Percentiles rank a stretch among this genome's conserved stretches.
These are phyloP conservation scores for Oryza meyeriana DNA, from an alignment of 176 grass and related monocot species.

Conservation along the genomic window DNA sequence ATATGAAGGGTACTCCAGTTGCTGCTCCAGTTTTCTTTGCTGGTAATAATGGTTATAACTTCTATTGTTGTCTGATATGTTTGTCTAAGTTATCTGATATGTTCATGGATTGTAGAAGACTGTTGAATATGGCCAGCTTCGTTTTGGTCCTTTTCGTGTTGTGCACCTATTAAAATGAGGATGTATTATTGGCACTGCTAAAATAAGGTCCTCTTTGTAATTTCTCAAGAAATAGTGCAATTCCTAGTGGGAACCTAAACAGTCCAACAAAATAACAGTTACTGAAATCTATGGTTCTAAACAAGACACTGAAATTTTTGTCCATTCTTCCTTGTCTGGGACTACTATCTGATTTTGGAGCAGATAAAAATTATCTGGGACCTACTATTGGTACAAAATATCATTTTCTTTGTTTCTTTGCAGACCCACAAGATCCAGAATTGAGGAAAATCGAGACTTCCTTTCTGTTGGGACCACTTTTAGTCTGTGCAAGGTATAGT, in stretches of 20 bases:
- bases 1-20: conserved; percentile 69
- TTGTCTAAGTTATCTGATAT: conserved; percentile 25
- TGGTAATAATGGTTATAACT: conserved; percentile 49
- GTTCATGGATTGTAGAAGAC: conserved; percentile 18
- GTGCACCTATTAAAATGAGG: background rate
- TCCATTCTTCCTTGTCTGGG: conserved; percentile 1
- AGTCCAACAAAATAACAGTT: background rate
- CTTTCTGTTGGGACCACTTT: conserved; percentile 82
- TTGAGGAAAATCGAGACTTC: conserved; percentile 86
- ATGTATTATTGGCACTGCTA: background rate
- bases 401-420: conserved; percentile 27
- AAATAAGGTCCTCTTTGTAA: background rate
- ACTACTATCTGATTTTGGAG: background rate
- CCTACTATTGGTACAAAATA: background rate
- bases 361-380: background rate
- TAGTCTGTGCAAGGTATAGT: conserved; percentile 76
- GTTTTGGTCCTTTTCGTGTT: background rate
- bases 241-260: background rate
- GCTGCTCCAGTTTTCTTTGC: conserved; percentile 81
- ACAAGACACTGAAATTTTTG: background rate
- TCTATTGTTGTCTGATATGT: background rate
- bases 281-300: background rate
- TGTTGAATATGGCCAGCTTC: background rate
- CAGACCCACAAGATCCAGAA: conserved; percentile 65
- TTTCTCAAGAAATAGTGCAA: background rate